phyloP scores from a whole-genome alignment of 2,329 filamentous ascomycete species.

The Neonectria coccinea region DNA sequence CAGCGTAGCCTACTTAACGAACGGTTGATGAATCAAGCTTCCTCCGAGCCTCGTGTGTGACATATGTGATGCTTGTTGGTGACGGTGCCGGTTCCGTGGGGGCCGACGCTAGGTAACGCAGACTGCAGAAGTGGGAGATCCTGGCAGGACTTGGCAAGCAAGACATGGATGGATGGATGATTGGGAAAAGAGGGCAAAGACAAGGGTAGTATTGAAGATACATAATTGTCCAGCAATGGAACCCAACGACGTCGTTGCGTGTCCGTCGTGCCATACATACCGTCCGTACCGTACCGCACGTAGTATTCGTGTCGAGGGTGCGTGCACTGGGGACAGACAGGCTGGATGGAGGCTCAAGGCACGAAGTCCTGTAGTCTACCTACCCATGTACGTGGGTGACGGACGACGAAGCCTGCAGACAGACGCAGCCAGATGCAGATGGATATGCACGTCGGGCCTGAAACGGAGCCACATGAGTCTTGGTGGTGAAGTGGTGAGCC shows the following conservation, averaged over 20 bases:
- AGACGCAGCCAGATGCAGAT: neutral
- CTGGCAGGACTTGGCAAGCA: constrained; percentile 19
- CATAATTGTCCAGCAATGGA: neutral
- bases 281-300: neutral
- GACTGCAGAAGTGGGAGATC: neutral
- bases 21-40: constrained; percentile 18
- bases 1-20: constrained; percentile 13
- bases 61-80: constrained; percentile 18
- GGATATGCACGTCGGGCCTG: constrained; percentile 18
- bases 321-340: neutral
- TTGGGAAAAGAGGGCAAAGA: neutral
- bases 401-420: neutral
- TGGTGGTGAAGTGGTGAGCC: constrained; percentile 12
- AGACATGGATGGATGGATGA: neutral
- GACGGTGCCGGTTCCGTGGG: constrained; percentile 19
- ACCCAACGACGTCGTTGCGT: neutral
- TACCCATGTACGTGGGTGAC: neutral
- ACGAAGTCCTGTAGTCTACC: too few relatives aligned
- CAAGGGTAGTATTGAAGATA: neutral
- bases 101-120: constrained; percentile 14
- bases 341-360: neutral
- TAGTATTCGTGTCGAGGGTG: neutral
- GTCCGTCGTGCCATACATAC: neutral
- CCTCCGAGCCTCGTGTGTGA: constrained; percentile 8
- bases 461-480: constrained; percentile 17